Evolutionary conservation across 306 rosid species (phyloP), one percentile per base, ranked within the genome.

Genomic region (Vigna reflexopilosa): DNA sequence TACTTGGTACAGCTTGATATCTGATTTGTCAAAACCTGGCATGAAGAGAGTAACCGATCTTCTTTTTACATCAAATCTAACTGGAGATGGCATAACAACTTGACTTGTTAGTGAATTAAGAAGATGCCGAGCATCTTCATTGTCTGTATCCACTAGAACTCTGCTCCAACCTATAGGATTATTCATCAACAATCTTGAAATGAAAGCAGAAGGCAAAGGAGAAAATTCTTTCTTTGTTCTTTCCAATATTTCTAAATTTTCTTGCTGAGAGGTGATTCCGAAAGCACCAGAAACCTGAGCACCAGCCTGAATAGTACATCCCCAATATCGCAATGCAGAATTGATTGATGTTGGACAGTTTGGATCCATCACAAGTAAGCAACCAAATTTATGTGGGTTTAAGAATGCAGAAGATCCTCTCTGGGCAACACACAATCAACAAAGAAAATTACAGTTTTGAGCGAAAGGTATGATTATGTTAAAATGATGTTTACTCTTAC

Each of bases 21-120:
- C 97, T 64, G 97, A 87, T 90, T 95, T 93, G 82, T 89, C 93
- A 86, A 95, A 91, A 67, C 99, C 98, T 15, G 98, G 98, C 94
- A 95, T 83, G 85, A 93, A 85, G 82, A 95, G 97, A 36, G 92
- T 91, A 58, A 95, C 88, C 0, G 80, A 72, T 86, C 86, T 95
- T 79, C 87, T 78, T 75, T 78, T 86, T 30, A 84, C 51, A 87
- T 93, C 90, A 79, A 93, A 95, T 68, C 83, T 88, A 63, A 93
- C 93, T 0, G 98, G 80, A 14, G 90, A 67, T 12, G 55, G 50
- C 74, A 40, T 28, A 70, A 73, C 59, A 75, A 50, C 11, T 82
- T 76, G 85, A 74, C 84, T 88, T 66, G 82, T 81, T 24, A 82
- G 70, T 13, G 44, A 70, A 75, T 88, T 82, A 65, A 95, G 91